Evolutionary conservation across 345 rosid species (phyloP), one percentile per base, ranked within the genome.

Genomic region (Eutrema japonicum): DNA sequence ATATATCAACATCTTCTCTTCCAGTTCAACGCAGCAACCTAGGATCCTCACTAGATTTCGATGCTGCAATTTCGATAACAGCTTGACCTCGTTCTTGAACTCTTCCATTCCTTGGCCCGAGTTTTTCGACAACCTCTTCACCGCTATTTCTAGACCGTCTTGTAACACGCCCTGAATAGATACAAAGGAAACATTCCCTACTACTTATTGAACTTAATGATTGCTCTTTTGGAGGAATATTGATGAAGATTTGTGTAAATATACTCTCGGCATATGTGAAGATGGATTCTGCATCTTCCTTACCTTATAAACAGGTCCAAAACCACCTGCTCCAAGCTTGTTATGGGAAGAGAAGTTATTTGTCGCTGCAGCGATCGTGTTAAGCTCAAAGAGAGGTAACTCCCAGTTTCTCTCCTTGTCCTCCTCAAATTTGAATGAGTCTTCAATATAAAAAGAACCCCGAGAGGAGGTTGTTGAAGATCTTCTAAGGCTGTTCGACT

Each of bases 231-330:
- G 22, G 54, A 68, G 3, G 8, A 18, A 29, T 11, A 32, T 33
- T 18, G 18, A 35, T 35, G 22, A 58, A 6, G 26, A 14, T 33
- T 56, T 14, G 8, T 36, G 29, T 53, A 22, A 30, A 49, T 22
- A 49, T 49, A 22, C 9, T 8, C 54, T 22, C 29, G 38, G 38
- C n/a, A 30, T 12, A 53, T 7, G 12, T 41, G 3, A 45, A 10
- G 32, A 36, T 54, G 41, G 29, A 4, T 64, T 32, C 45, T 7
- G 22, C n/a, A 1, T 56, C 41, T 73, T 64, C 6, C 71, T 4
- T 75, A 84, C 95, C 92, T 85, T 85, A 27, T 87, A 89, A 43
- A 89, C 95, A 3, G 85, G 70, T 47, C 91, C 95, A n/a, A 89
- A 89, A 13, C 96, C 92, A 66, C 92, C 92, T 53, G 76, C 74